phyloP scores from a whole-genome alignment of 306 rosid genomes.

The Nissolia schottii region DNA sequence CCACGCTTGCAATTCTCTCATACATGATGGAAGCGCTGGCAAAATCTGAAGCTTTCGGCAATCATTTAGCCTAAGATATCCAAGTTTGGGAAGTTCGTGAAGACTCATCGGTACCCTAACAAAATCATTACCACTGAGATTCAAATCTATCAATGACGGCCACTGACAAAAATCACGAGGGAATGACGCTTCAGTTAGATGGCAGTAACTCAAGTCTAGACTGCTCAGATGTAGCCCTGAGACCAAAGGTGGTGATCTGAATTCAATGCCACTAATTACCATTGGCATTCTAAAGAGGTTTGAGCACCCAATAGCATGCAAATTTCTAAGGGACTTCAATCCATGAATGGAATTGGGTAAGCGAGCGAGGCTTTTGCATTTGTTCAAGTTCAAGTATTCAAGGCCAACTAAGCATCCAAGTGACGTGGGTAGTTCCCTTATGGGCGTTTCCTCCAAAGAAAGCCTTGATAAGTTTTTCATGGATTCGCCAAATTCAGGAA shows the following conservation, averaged over 20 bases:
- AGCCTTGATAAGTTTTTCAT: constrained; percentile 7
- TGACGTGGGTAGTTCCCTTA: constrained; percentile 24
- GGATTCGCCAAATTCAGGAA: constrained; percentile 28
- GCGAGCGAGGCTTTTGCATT: constrained; percentile 29
- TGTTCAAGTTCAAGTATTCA: background rate
- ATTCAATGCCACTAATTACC: constrained; percentile 12
- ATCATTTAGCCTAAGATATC: background rate
- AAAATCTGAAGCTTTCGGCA: constrained; percentile 21
- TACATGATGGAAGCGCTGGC: constrained; percentile 24
- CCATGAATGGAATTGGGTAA: constrained; percentile 24
- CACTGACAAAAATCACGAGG: constrained; percentile 14
- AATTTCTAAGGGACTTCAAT: constrained; percentile 20
- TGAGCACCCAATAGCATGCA: constrained; percentile 28
- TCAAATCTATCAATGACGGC: background rate
- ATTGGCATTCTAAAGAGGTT: constrained; percentile 16
- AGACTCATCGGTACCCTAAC: constrained; percentile 13
- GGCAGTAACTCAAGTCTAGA: constrained; percentile 22
- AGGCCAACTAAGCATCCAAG: constrained; percentile 26
- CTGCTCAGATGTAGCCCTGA: background rate
- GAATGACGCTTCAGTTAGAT: constrained; percentile 21
- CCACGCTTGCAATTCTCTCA: constrained; percentile 16
- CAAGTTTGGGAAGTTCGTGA: constrained; percentile 19
- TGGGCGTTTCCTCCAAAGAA: constrained; percentile 20
- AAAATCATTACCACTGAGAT: constrained; percentile 29
- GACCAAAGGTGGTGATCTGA: constrained; percentile 12